Evolutionary conservation across 2,329 filamentous ascomycete genomes (phyloP).

Genomic region (Colletotrichum plurivorum): DNA sequence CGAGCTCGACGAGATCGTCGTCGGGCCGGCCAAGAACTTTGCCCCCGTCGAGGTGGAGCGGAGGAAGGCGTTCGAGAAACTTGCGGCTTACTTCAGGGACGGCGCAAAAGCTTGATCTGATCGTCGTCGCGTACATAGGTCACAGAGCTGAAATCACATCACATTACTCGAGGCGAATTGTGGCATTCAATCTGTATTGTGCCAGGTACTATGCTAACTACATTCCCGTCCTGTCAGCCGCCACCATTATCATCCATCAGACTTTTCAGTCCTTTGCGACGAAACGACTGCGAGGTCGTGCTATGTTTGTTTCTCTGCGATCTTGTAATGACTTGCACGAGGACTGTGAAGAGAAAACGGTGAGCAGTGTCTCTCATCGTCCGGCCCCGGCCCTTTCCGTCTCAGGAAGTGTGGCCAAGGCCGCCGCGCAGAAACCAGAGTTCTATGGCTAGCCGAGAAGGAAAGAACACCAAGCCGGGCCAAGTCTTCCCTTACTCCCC

Average conservation of each 20-base stretch:
- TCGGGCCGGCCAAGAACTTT: slow-evolving; percentile 36
- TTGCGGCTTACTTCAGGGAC: slow-evolving; percentile 18
- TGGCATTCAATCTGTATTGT: slow-evolving; percentile 39
- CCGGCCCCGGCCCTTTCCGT: slow-evolving; percentile 17
- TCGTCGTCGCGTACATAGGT: too few species aligned
- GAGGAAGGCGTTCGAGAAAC: slow-evolving; percentile 23
- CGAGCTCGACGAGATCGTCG: slow-evolving; percentile 52
- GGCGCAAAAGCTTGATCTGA: slow-evolving; percentile 12
- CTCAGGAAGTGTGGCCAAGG: slow-evolving; percentile 29
- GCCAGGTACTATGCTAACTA: slow-evolving; percentile 36
- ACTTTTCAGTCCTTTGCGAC: slow-evolving; percentile 29
- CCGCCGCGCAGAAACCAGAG: slow-evolving; percentile 29
- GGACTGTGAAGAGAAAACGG: slow-evolving; percentile 34
- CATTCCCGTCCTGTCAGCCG: slow-evolving; percentile 33
- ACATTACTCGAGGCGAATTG: background rate
- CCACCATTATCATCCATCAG: slow-evolving; percentile 22
- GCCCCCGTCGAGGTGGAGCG: slow-evolving; percentile 30
- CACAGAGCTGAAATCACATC: background rate
- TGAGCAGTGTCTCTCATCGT: slow-evolving; percentile 29
- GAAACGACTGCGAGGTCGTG: slow-evolving; percentile 23
- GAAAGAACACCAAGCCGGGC: slow-evolving; percentile 19
- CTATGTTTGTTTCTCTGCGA: slow-evolving; percentile 6
- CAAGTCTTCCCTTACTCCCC: slow-evolving; percentile 10
- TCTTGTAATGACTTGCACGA: slow-evolving; percentile 31
- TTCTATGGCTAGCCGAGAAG: slow-evolving; percentile 28